A percentile compares a stretch with the other conserved stretches of the same genome.
phyloP scores from a whole-genome alignment of 306 rosid species.

The Citrullus amarus region DNA sequence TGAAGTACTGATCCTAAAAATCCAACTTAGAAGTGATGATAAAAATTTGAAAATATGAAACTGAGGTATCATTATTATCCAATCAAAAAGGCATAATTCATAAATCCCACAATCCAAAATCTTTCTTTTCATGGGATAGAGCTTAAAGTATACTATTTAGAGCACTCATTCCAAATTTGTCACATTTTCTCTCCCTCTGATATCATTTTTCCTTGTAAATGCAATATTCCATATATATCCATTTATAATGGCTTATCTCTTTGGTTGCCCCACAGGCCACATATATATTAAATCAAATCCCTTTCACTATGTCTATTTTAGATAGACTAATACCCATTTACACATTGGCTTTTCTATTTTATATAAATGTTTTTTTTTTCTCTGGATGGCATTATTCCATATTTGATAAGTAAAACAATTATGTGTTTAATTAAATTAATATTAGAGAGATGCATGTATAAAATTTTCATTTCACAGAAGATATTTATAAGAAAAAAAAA shows the following conservation, averaged over 20 bases:
- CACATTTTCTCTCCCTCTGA: not conserved
- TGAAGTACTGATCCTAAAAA: not conserved
- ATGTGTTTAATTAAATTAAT: too few species aligned
- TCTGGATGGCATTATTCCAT: too few species aligned
- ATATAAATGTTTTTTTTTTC: too few species aligned
- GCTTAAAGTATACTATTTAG: not conserved
- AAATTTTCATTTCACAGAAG: not conserved
- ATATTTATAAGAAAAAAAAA: too few species aligned
- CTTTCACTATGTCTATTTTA: not conserved
- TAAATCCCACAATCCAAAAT: not conserved
- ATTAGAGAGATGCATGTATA: not conserved
- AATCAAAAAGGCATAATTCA: not conserved
- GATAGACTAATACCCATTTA: not conserved
- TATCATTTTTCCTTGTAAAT: not conserved
- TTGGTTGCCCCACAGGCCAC: not conserved
- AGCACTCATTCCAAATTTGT: not conserved
- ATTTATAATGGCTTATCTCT: constrained; percentile 1
- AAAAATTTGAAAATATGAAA: not conserved
- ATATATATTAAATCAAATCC: not conserved
- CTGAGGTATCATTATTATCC: not conserved
- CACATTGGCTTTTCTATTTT: not conserved
- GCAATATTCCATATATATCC: not conserved
- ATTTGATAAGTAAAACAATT: too few species aligned
- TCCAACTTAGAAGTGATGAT: not conserved
- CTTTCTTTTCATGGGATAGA: not conserved